Base-by-base conservation (phyloP, 768 basidiomycete genomes). In the Vararia minispora region DNA sequence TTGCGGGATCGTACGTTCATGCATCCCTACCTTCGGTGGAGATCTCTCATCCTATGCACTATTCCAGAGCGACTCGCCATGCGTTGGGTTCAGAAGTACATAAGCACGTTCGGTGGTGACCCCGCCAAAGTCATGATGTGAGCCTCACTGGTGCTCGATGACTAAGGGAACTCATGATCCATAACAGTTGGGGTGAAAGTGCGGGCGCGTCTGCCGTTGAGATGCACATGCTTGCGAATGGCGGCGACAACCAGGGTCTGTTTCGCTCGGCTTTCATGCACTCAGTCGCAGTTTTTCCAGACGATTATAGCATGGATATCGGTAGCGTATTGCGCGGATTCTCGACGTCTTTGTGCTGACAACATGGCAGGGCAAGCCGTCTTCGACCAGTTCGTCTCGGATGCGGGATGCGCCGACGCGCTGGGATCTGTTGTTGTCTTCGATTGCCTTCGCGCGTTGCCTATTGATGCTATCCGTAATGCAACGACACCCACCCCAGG, bases 71-170 rank as follows among this genome's bases (percentile, higher is more conserved):
- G 57, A 7, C 49, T 57, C 16, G 62, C 60, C 2, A 44, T 68
- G 3, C 53, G 59, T 37, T 68, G 66, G 65, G 54, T 67, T 3
- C 60, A 64, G 35, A 50, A 58, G 38, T 58, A 68, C 42, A 64
- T 66, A 24, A 47, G 43, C 26, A 48, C 53, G 1, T 68, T 65
- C 40, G 66, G 66, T 1, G 66, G 66, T 21, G 60, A 68, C 41
- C 53, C 55, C 9, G 37, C 39, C 3, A 61, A 55, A 43, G 59
- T 58, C 5, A 52, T 53, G 13, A 54, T 54, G 49, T 54, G 20
- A 7, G 11, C 10, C 12, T 25, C 14, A 13, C 10, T 13, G 3
- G 14, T 22, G 3, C n/a, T 3, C 11, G 5, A 8, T 18, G 27
- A 17, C 13, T 3, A 24, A 12, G 27, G 24, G 12, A 7, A 4